Evolutionary conservation across 1,139 yeast genomes (phyloP), one percentile per base, ranked within the genome.

Genomic region (Pichia sp.): DNA sequence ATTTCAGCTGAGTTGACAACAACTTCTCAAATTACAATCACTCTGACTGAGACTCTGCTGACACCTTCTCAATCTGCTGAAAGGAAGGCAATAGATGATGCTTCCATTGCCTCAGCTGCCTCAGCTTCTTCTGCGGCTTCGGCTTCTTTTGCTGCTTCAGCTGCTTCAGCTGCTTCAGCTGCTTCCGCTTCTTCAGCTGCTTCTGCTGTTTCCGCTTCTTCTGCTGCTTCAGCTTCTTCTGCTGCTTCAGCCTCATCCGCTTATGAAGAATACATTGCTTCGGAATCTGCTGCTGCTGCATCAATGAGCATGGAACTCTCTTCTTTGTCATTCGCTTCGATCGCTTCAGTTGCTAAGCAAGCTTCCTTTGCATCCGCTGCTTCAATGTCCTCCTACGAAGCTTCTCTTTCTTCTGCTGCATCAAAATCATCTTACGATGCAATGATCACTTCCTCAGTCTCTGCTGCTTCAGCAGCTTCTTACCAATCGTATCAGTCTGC

Each of bases 1-100:
- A 62, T 67, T 47, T 71, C 71, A 34, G 75, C 70, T 45, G 78
- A 72, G 13, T 62, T 64, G 16, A 75, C 76, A 50, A 77, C 81
- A 56, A 78, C 82, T 49, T 64, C 75, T 47, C 62, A 68, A 29
- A 67, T 74, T 72, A 64, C 69, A 11, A 49, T 67, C 46, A 64
- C 71, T 1, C 61, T 64, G 16, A 66, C 70, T 11, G 56, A 61
- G 36, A 67, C 69, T 49, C 54, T 57, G 47, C 63, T 58, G 62
- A 67, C 60, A 56, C 72, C 70, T 29, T 60, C 66, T 11, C 70
- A 64, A 55, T 61, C 65, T 45, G 55, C 66, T 23, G 30, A 49
- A 30, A 26, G 51, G 23, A 45, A 53, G 31, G 54, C 43, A 8
- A 62, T 61, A 41, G 50, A 56, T n/a, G 63, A 62, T 36, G 64